These are phyloP conservation scores for Phytophthora sansomeana DNA, from an alignment of 352 stramenopile genomes.

Conservation along the genomic window DNA sequence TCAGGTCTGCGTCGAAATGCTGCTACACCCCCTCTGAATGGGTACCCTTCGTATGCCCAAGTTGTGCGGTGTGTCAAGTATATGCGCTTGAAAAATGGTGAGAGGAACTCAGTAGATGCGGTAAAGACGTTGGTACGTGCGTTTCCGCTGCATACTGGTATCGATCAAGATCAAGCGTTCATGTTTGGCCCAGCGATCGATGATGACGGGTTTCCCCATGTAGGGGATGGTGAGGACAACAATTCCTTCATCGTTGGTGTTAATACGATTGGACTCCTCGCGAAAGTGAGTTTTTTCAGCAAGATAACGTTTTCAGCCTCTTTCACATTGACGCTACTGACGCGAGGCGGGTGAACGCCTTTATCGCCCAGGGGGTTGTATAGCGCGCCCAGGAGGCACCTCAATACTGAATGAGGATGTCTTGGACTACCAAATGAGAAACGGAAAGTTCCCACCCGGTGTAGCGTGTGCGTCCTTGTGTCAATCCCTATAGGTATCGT, in stretches of 20 bases:
- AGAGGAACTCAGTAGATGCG: background rate
- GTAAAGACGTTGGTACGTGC: background rate
- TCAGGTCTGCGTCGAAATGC: background rate
- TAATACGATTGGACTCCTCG: background rate
- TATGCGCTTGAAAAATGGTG: background rate
- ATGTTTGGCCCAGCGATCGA: background rate
- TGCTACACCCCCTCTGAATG: background rate
- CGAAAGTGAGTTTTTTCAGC: background rate
- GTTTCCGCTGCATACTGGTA: background rate
- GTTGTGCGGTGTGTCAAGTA: background rate
- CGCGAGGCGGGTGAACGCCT: too few species aligned
- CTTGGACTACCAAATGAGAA: too few species aligned
- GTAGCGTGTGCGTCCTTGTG: too few species aligned
- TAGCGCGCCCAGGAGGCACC: too few species aligned
- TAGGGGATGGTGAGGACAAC: background rate
- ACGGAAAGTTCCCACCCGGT: too few species aligned
- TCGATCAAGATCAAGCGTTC: constrained; percentile 3
- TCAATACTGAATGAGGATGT: too few species aligned
- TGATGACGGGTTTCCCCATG: background rate
- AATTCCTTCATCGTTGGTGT: background rate
- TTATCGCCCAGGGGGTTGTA: too few species aligned
- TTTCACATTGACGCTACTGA: constrained; percentile 18
- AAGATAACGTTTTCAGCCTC: background rate
- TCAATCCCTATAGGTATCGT: too few species aligned
- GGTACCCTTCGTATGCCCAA: background rate